A percentile compares a stretch with the other conserved stretches of the same genome.
Conservation (phyloP, 2,329 filamentous ascomycete genomes). For the Curvularia lunata region DNA sequence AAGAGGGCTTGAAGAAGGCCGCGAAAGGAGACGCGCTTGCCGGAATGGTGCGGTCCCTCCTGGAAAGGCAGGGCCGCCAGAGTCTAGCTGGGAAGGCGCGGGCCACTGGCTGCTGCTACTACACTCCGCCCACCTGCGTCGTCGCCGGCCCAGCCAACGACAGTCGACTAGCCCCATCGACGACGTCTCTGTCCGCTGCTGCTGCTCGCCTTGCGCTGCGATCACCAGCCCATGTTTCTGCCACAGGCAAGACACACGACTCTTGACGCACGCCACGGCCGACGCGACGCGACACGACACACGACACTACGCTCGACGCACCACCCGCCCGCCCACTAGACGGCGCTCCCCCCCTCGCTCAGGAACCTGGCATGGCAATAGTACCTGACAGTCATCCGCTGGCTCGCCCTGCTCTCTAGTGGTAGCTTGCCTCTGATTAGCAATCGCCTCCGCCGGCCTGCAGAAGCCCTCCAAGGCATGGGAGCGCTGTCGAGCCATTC, state of each 20-base stretch:
- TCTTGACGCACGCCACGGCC: background rate
- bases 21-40: conserved; percentile 33
- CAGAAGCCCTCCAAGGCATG: conserved; percentile 38
- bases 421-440: background rate
- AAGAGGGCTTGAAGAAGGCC: conserved; percentile 25
- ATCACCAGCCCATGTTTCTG: background rate
- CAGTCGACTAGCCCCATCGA: background rate
- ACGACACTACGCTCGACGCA: background rate
- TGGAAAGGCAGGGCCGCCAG: conserved; percentile 28
- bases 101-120: conserved; percentile 21
- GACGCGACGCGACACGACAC: background rate
- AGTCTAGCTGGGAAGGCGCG: conserved; percentile 19
- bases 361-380: background rate
- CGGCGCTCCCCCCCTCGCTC: conserved; percentile 4
- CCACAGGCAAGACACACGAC: background rate
- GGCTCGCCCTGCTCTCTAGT: background rate
- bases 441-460: conserved; percentile 14
- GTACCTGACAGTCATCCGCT: background rate
- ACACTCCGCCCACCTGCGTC: conserved; percentile 17
- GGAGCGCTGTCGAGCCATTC: conserved; percentile 28
- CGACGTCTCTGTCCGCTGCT: background rate
- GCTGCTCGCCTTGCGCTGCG: background rate
- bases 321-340: conserved; percentile 1
- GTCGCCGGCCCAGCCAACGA: too few relatives aligned
- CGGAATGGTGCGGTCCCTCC: conserved; percentile 20